Evolutionary conservation across 495 filamentous ascomycete genomes (phyloP), one percentile per base, ranked within the genome.

Genomic region (Glarea lozoyensis): DNA sequence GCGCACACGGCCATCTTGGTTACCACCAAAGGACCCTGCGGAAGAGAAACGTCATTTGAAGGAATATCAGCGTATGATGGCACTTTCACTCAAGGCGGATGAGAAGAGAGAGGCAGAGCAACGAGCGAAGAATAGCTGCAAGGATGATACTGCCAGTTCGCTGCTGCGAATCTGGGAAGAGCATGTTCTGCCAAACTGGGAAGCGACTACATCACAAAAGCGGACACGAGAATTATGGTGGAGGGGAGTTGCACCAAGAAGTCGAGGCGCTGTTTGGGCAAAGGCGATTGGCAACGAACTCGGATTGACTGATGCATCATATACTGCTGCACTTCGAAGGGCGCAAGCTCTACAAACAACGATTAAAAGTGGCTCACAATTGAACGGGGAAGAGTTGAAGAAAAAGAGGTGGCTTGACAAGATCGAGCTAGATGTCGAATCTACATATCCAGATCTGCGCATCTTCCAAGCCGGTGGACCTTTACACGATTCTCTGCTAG

Each of bases 61-160:
- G 55, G 85, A 97, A 60, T 98, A 94, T 54, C 83, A 94, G 59
- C 76, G 71, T 54, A 97, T 98, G 85, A 93, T 95, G 85, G 78
- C 78, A 0, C 72, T 75, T 41, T 83, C 86, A 36, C 64, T 76
- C 23, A 87, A 94, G 62, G 75, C 82, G 33, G 73, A 79, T 18
- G 67, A 69, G 34, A 75, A 69, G 33, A 65, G 68, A 10, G 68
- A 80, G 40, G 65, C 63, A 7, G 62, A 69, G 21, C 68, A 66
- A 29, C 63, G 67, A 37, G 67, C 52, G 44, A 67, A 70, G 23
- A 68, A 74, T 20, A 65, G 62, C 5, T 61, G 78, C 23, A 83
- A 83, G 46, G 84, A 86, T 47, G 78, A 79, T 46, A 77, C 79
- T 12, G 74, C 81, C 44, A 67, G 61, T 30, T 63, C 73, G 3